phyloP scores from a whole-genome alignment of 495 filamentous ascomycete species.

The Halenospora varia region DNA sequence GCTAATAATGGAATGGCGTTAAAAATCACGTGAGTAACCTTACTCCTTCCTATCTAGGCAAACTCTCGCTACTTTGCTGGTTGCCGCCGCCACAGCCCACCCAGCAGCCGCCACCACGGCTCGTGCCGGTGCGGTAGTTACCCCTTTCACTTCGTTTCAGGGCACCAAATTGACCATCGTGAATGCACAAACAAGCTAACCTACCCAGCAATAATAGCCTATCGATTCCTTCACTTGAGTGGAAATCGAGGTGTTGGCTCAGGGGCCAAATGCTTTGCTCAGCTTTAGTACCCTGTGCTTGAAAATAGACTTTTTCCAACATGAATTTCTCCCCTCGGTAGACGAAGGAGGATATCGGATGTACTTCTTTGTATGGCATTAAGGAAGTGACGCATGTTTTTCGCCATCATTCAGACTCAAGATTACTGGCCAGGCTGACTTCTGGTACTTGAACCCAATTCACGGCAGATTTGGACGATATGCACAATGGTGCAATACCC shows the following conservation, averaged over 20 bases:
- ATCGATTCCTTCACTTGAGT: slow-evolving; percentile 4
- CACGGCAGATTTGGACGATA: background rate
- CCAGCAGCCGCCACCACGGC: too few species aligned
- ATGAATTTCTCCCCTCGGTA: background rate
- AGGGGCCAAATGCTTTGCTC: background rate
- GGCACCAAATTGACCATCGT: background rate
- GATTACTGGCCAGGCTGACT: background rate
- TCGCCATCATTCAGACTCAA: background rate
- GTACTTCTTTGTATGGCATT: background rate
- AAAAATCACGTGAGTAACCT: too few species aligned
- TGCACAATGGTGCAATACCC: too few species aligned
- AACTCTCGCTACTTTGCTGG: too few species aligned
- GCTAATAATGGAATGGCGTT: too few species aligned
- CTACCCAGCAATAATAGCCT: background rate
- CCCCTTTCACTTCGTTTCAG: too few species aligned
- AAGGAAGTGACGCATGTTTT: slow-evolving; percentile 1
- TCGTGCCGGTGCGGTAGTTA: too few species aligned
- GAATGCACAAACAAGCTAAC: background rate
- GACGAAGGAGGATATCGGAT: background rate
- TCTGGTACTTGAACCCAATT: background rate
- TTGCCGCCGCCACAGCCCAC: too few species aligned
- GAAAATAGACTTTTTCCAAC: background rate
- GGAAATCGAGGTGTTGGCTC: slow-evolving; percentile 3
- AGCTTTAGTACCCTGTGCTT: background rate
- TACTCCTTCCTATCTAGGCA: too few species aligned